Base-by-base conservation (phyloP, 495 filamentous ascomycete species). In the Penicillium psychrofluorescens region DNA sequence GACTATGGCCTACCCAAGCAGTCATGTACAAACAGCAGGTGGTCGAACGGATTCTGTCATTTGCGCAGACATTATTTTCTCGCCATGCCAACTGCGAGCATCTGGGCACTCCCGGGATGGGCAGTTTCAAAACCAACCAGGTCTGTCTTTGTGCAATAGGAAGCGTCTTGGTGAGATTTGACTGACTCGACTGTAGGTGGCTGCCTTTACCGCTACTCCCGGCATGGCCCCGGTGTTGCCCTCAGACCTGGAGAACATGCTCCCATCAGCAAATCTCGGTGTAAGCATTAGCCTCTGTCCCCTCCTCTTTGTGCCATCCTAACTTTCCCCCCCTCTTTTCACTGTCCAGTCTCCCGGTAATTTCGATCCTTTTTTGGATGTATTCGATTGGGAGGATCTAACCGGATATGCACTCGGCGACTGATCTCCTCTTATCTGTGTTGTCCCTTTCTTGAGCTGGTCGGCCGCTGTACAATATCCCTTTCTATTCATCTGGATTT, bases 311-410 rank as follows among this genome's bases (percentile, higher is more conserved):
- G 0, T 10, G 36, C 1, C 36, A 31, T 11, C n/a, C 31, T 9
- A 2, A 10, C 5, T 33, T 15, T 11, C 32, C 13, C 35, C 7
- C 40, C 4, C 15, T n/a, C 15, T 29, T 4, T 37, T 30, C 13
- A 12, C 36, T 48, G 43, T 5, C 12, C 36, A 72, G 68, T 59
- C 54, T 2, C 43, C 64, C 7, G 62, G 48, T 2, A 62, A 66
- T 14, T 62, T 72, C n/a, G 67, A 70, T 39, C 63, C 64, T 33
- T 70, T 68, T 44, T 51, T 72, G 8, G 67, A 69, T 33, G 64
- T 68, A 1, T 70, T 70, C 43, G 61, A 72, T 42, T 72, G 67
- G 67, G 67, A 65, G 28, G 65, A 72, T 46, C 37, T 70, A 32
- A 57, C 67, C 14, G 63, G 61, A 2, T 56, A 68, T 40, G 51